Percentiles rank a stretch among this genome's conserved stretches.
These are phyloP conservation scores for Colletotrichum noveboracense DNA, from an alignment of 2,329 filamentous ascomycete species.

Conservation along the genomic window DNA sequence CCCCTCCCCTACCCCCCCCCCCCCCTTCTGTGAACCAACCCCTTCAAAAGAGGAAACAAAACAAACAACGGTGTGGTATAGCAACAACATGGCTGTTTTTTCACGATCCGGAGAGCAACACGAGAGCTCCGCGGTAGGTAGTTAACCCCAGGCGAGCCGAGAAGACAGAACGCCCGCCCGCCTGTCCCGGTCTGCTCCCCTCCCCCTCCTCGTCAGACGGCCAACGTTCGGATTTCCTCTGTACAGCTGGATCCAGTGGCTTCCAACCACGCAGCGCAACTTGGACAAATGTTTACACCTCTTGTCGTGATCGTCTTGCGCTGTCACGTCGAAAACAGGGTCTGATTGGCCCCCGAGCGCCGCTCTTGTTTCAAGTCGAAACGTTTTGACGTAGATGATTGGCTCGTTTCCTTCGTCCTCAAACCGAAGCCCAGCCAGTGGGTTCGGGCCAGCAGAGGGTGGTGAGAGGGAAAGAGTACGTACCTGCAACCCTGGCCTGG, in stretches of 20 bases:
- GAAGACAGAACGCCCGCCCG: neutral
- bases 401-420: conserved; percentile 2
- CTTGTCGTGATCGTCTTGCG: conserved; percentile 11
- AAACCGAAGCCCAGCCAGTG: conserved; percentile 13
- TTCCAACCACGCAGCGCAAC: neutral
- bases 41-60: neutral
- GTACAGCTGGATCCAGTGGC: neutral
- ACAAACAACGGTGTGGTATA: neutral
- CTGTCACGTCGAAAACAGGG: conserved; percentile 13
- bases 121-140: neutral
- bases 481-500: neutral
- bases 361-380: conserved; percentile 18
- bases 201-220: conserved; percentile 9
- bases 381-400: neutral
- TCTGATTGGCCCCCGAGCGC: conserved; percentile 11
- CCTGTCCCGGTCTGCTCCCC: neutral
- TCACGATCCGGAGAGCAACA: neutral
- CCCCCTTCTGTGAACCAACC: neutral
- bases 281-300: neutral
- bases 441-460: neutral
- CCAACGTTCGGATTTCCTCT: neutral
- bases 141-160: neutral
- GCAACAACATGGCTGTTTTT: neutral
- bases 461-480: neutral
- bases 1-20: neutral